Percentiles rank a stretch among this genome's conserved stretches.
Conservation (phyloP, 1,284 basidiomycete genomes). For the Irpex sp. region DNA sequence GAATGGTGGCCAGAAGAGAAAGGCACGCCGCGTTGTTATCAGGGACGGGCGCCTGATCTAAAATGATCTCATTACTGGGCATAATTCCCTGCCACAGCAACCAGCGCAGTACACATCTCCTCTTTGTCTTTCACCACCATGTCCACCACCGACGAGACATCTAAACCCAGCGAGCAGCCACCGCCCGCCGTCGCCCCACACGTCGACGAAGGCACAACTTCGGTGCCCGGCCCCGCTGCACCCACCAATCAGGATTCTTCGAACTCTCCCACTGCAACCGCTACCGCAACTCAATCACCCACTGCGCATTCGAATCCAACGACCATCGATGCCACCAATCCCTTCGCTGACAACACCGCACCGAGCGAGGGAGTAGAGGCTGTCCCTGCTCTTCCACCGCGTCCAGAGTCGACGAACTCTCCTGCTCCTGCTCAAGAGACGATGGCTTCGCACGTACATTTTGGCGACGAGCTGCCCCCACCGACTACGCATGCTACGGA, state of each 20-base stretch:
- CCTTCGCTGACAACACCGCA: not conserved
- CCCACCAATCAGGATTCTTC: not conserved
- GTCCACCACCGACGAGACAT: not conserved
- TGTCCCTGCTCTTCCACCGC: not conserved
- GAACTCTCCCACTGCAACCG: not conserved
- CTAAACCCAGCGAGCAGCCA: not conserved
- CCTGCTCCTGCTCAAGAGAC: not conserved
- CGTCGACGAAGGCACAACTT: not conserved
- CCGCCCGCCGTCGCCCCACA: not conserved
- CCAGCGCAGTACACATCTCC: not conserved
- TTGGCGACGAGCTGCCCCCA: not conserved
- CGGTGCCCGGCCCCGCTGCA: not conserved
- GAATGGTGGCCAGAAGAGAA: too few species aligned
- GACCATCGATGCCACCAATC: not conserved
- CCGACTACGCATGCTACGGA: not conserved
- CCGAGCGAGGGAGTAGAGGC: not conserved
- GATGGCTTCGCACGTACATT: not conserved
- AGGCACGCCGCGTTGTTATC: not conserved
- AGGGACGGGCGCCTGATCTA: not conserved
- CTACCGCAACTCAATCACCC: not conserved
- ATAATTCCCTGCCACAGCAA: not conserved
- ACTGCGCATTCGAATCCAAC: not conserved
- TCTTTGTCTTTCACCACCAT: not conserved
- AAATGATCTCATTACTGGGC: not conserved
- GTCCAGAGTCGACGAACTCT: not conserved